Conservation (phyloP, 2,329 filamentous ascomycete species). For the Bipolaris cookei region DNA sequence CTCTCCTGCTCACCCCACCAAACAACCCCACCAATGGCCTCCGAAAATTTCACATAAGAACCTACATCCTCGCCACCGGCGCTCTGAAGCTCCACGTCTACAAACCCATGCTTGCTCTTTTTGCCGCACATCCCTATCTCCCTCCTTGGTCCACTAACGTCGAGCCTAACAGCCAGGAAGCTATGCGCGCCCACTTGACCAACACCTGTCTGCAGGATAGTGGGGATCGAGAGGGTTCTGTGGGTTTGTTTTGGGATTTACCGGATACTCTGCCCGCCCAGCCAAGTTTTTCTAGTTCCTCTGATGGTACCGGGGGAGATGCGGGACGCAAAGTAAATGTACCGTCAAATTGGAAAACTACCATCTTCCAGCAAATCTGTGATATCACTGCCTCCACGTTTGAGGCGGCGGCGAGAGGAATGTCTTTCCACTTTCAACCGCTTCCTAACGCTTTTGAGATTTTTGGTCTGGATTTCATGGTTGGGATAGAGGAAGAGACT, state of each 20-base stretch:
- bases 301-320: neutral
- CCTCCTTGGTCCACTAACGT: slow-evolving; percentile 60
- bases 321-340: too few relatives aligned
- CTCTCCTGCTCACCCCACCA: slow-evolving; percentile 69
- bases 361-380: slow-evolving; percentile 78
- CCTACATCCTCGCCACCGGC: slow-evolving; percentile 84
- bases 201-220: slow-evolving; percentile 88
- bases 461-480: slow-evolving; percentile 89
- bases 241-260: slow-evolving; percentile 77
- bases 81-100: slow-evolving; percentile 85
- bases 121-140: slow-evolving; percentile 76
- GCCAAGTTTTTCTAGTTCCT: slow-evolving; percentile 21
- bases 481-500: slow-evolving; percentile 58
- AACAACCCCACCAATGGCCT: slow-evolving; percentile 24
- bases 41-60: slow-evolving; percentile 93
- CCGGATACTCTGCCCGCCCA: slow-evolving; percentile 41
- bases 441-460: slow-evolving; percentile 88
- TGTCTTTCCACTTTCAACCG: slow-evolving; percentile 91
- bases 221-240: slow-evolving; percentile 65
- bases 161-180: slow-evolving; percentile 35
- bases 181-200: slow-evolving; percentile 79
- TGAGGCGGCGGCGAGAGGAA: slow-evolving; percentile 80
- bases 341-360: slow-evolving; percentile 56
- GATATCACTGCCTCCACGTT: slow-evolving; percentile 77
- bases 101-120: slow-evolving; percentile 88